phyloP scores from a whole-genome alignment of 768 basidiomycete species.

The Boletus fagicola region DNA sequence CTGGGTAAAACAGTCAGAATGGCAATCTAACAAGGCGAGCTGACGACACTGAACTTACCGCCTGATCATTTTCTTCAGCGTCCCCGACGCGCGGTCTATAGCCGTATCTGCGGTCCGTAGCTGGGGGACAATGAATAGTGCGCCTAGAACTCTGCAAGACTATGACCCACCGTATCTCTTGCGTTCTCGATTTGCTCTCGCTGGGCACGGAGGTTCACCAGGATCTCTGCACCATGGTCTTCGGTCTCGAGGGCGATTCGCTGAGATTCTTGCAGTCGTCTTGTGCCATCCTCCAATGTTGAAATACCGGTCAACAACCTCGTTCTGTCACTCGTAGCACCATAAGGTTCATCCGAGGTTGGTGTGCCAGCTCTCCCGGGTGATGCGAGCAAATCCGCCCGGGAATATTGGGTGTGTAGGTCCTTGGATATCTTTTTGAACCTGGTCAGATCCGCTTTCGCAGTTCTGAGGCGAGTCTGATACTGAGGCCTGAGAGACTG shows the following conservation, averaged over 20 bases:
- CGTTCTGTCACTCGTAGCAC: conserved; percentile 65
- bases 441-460: conserved; percentile 71
- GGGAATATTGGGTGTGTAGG: conserved; percentile 62
- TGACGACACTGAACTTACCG: conserved; percentile 53
- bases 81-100: conserved; percentile 89
- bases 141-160: background rate
- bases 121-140: conserved; percentile 37
- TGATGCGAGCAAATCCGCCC: conserved; percentile 74
- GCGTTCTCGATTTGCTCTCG: conserved; percentile 94
- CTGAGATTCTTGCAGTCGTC: conserved; percentile 85
- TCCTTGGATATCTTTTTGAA: conserved; percentile 84
- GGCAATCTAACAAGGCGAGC: conserved; percentile 7
- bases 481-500: conserved; percentile 78
- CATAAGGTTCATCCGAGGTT: conserved; percentile 80
- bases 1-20: conserved; percentile 43
- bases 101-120: conserved; percentile 82
- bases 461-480: conserved; percentile 66
- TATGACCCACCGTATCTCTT: conserved; percentile 69
- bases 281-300: conserved; percentile 78
- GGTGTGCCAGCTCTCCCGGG: conserved; percentile 34
- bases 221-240: conserved; percentile 89
- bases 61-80: conserved; percentile 93
- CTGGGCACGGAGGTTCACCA: conserved; percentile 80
- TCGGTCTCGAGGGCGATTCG: conserved; percentile 95
- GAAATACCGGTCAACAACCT: conserved; percentile 77